Percentiles rank a stretch among this genome's conserved stretches.
phyloP scores from a whole-genome alignment of 495 filamentous ascomycete genomes.

The Aspergillus affinis region DNA sequence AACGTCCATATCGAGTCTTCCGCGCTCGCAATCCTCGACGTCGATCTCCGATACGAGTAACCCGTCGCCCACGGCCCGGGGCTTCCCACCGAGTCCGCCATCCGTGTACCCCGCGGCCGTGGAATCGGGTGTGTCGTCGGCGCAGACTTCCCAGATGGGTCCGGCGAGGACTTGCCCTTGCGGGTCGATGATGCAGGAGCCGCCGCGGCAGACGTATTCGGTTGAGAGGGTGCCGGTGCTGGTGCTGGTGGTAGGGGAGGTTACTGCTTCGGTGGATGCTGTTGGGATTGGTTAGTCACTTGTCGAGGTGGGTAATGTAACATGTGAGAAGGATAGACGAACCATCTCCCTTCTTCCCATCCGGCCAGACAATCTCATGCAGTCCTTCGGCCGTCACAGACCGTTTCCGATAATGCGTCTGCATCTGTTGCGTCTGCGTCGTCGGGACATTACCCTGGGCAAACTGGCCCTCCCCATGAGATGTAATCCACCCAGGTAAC shows the following conservation, averaged over 20 bases:
- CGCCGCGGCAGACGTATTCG: slow-evolving; percentile 64
- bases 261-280: neutral
- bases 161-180: slow-evolving; percentile 74
- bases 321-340: slow-evolving; percentile 1
- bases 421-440: neutral
- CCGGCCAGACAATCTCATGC: slow-evolving; percentile 55
- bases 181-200: slow-evolving; percentile 79
- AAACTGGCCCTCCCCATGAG: slow-evolving; percentile 14
- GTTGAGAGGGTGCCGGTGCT: neutral
- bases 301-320: too few species aligned
- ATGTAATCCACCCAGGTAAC: slow-evolving; percentile 56
- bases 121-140: slow-evolving; percentile 49
- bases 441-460: neutral
- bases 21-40: slow-evolving; percentile 63
- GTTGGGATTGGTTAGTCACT: neutral
- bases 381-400: slow-evolving; percentile 48
- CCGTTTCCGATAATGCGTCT: slow-evolving; percentile 18
- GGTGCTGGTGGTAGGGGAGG: neutral
- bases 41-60: slow-evolving; percentile 54
- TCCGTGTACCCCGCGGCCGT: slow-evolving; percentile 6
- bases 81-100: slow-evolving; percentile 2
- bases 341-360: slow-evolving; percentile 11
- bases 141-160: slow-evolving; percentile 74
- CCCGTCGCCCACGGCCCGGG: slow-evolving; percentile 22
- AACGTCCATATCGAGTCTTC: slow-evolving; percentile 65